phyloP scores from a whole-genome alignment of 768 basidiomycete species.

The Gloeostereum incarnatum region DNA sequence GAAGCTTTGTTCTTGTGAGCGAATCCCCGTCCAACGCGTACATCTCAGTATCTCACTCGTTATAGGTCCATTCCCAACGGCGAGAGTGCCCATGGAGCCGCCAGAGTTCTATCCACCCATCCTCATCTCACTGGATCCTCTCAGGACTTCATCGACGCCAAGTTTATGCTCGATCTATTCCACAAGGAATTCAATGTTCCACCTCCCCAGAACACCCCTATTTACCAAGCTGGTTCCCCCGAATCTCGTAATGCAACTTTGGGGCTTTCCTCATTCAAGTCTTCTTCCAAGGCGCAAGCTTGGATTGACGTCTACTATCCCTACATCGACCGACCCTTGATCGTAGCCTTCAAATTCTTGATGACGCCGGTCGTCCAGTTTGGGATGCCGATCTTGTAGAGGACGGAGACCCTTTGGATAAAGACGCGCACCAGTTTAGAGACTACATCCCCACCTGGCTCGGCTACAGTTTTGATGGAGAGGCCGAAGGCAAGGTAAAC shows the following conservation, averaged over 20 bases:
- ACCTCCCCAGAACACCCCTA: conserved; percentile 32
- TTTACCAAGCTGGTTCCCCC: conserved; percentile 63
- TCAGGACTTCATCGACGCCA: conserved; percentile 55
- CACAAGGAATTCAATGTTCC: conserved; percentile 52
- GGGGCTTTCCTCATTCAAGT: conserved; percentile 30
- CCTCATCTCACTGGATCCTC: conserved; percentile 66
- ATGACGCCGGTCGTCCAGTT: conserved; percentile 35
- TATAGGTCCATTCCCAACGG: conserved; percentile 44
- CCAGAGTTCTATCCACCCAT: conserved; percentile 51
- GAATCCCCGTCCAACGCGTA: too few species aligned
- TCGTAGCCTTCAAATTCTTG: conserved; percentile 58
- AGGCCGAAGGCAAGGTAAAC: conserved; percentile 53
- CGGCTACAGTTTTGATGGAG: conserved; percentile 71
- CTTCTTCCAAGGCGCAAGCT: conserved; percentile 42
- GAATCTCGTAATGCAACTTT: conserved; percentile 64
- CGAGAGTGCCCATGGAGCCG: conserved; percentile 48
- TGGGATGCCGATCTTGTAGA: conserved; percentile 73
- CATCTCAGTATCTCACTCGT: too few species aligned
- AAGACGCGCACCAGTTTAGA: conserved; percentile 58
- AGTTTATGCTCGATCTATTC: conserved; percentile 57
- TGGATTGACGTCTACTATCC: conserved; percentile 92
- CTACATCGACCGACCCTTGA: conserved; percentile 73
- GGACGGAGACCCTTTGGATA: conserved; percentile 62
- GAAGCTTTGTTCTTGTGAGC: too few species aligned
- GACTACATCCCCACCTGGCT: conserved; percentile 78